A percentile compares a stretch with the other conserved stretches of the same genome.
phyloP scores from a whole-genome alignment of 1,284 basidiomycete species.

The Mycosarcoma maydis region DNA sequence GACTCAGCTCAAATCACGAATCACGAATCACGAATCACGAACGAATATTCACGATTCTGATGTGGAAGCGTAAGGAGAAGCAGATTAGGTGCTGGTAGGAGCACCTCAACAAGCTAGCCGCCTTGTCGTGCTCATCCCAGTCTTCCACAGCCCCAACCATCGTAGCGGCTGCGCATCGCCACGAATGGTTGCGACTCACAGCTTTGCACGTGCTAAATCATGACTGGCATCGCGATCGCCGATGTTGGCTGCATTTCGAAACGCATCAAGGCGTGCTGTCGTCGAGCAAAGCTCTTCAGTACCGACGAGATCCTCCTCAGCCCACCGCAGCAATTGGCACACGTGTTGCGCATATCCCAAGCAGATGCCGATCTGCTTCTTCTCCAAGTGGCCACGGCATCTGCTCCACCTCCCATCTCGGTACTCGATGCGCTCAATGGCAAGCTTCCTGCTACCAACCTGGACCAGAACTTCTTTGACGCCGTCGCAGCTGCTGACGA shows the following conservation, averaged over 20 bases:
- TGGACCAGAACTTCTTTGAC: conserved; percentile 12
- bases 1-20: no score
- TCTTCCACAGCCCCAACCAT: no score
- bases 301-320: conserved; percentile 38
- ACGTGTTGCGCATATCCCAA: conserved; percentile 16
- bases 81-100: no score
- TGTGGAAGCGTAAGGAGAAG: no score
- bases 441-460: not conserved
- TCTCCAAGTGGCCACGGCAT: conserved; percentile 25
- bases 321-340: conserved; percentile 21
- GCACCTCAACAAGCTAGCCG: no score
- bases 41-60: no score
- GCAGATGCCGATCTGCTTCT: conserved; percentile 23
- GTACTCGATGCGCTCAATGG: conserved; percentile 32
- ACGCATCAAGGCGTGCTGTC: conserved; percentile 46
- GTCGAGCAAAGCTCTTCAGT: conserved; percentile 36
- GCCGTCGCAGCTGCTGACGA: not conserved
- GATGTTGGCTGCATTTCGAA: conserved; percentile 41
- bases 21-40: no score
- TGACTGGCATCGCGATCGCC: conserved; percentile 31
- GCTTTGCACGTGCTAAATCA: not conserved
- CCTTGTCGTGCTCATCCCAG: no score
- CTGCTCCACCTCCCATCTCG: conserved; percentile 23
- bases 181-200: not conserved
- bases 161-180: not conserved